phyloP scores from a whole-genome alignment of 2,329 filamentous ascomycete genomes.

The Curvularia verruculosa region DNA sequence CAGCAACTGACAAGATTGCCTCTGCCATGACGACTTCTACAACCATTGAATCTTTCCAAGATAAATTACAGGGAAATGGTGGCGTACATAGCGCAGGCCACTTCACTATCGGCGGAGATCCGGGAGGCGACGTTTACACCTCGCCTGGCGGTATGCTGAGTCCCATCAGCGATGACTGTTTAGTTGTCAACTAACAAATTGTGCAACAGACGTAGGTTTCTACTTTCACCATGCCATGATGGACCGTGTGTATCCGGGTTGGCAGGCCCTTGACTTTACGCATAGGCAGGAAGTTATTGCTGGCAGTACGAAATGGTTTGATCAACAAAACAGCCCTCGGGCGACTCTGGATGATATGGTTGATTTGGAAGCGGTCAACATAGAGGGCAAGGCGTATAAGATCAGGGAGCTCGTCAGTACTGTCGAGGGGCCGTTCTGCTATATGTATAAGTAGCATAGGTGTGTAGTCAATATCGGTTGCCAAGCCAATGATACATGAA shows the following conservation, averaged over 20 bases:
- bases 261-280: conserved; percentile 55
- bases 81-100: conserved; percentile 56
- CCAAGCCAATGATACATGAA: neutral
- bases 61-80: conserved; percentile 44
- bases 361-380: conserved; percentile 48
- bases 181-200: neutral
- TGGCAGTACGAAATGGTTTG: conserved; percentile 51
- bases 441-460: conserved; percentile 48
- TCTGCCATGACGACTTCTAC: conserved; percentile 31
- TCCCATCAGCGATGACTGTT: neutral
- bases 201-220: conserved; percentile 52
- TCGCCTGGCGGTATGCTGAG: conserved; percentile 44
- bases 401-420: conserved; percentile 56
- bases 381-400: conserved; percentile 43
- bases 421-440: conserved; percentile 56
- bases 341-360: conserved; percentile 41
- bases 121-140: conserved; percentile 52
- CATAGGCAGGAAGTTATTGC: conserved; percentile 51
- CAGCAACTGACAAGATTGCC: conserved; percentile 39
- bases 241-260: conserved; percentile 57
- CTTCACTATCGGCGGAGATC: conserved; percentile 54
- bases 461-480: neutral
- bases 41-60: conserved; percentile 49
- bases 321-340: conserved; percentile 35
- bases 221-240: conserved; percentile 58